Base-by-base conservation (phyloP, 768 basidiomycete species). In the Suillus luteus region DNA sequence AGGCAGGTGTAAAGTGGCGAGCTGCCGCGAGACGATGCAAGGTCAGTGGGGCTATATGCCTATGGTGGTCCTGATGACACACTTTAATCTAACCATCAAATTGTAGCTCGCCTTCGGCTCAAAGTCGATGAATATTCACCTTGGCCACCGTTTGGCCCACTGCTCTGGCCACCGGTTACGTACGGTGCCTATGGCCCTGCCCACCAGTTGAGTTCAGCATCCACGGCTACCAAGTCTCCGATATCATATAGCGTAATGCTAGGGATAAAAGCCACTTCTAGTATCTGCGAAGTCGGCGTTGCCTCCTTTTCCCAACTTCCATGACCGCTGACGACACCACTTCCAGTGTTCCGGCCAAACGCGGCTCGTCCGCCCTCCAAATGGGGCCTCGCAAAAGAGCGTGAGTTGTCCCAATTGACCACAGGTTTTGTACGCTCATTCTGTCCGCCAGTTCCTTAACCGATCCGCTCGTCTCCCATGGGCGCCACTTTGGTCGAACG, bases 371-470 rank as follows among this genome's bases (percentile, higher is more conserved):
- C 0, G 64, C 66, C 19, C 59, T 68, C 14, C 51, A 65, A 48
- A 55, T 68, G 38, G 67, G 66, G 17, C 66, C 67, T 44, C 5
- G 43, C 22, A 68, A 68, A 41, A 68, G 31, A 55, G 44, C 37
- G 35, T 67, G 31, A 61, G 8, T 2, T 14, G 12, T 48, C 48
- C 19, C 3, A 2, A 33, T 60, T 35, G 22, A 37, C 43, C 19
- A 44, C 9, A 44, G 4, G 5, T 10, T 44, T 10, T 19, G 9
- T 44, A 44, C 0, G 0, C 43, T 44, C 9, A 44, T 19, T 3
- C 17, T 3, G 6, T n/a, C 19, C 9, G 0, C 9, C 43, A 44
- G 43, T 19, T 44, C 43, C 43, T 4, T 7, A n/a, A 19, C 43
- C 1, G 43, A 44, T 44, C 43, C 3, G 3, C 43, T 44, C 1